Evolutionary conservation across 2,329 filamentous ascomycete species (phyloP).

Genomic region (Fusarium luffae): DNA sequence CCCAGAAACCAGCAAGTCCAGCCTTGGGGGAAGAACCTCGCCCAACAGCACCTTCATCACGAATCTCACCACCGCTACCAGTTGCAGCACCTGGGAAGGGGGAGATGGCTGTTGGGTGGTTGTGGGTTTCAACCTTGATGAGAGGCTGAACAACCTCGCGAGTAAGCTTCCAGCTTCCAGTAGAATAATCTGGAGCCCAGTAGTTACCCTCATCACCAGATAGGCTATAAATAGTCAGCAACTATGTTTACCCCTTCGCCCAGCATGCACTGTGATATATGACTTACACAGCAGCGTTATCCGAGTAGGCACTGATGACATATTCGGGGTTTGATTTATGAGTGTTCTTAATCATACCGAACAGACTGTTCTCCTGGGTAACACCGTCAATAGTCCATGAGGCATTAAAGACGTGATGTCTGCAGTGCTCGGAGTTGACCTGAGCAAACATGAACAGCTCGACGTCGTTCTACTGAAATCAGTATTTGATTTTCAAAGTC

Average conservation of each 20-base stretch:
- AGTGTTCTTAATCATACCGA: conserved; percentile 96
- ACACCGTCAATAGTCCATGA: conserved; percentile 94
- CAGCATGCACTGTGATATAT: conserved; percentile 17
- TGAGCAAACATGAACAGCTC: conserved; percentile 99
- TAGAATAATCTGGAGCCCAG: conserved; percentile 89
- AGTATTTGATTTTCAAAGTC: conserved; percentile 30
- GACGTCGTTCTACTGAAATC: conserved; percentile 71
- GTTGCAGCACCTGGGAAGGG: conserved; percentile 94
- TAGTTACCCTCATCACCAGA: conserved; percentile 58
- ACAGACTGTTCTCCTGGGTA: conserved; percentile 81
- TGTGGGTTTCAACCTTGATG: conserved; percentile 97
- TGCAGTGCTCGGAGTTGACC: conserved; percentile 96
- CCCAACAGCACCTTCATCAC: conserved; percentile 94
- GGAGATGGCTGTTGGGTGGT: conserved; percentile 95
- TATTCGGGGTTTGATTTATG: conserved; percentile 83
- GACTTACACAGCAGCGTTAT: conserved; percentile 87
- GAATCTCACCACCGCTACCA: conserved; percentile 93
- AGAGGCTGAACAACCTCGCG: conserved; percentile 90
- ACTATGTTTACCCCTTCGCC: not conserved
- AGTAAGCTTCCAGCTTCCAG: conserved; percentile 86
- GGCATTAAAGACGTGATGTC: conserved; percentile 93
- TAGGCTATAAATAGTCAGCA: conserved; percentile 39
- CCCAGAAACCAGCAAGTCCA: conserved; percentile 91
- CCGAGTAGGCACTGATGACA: conserved; percentile 96
- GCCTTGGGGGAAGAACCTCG: conserved; percentile 93